Evolutionary conservation across 352 stramenopile genomes (phyloP), one percentile per base, ranked within the genome.

Genomic region (Phytophthora cajani): DNA sequence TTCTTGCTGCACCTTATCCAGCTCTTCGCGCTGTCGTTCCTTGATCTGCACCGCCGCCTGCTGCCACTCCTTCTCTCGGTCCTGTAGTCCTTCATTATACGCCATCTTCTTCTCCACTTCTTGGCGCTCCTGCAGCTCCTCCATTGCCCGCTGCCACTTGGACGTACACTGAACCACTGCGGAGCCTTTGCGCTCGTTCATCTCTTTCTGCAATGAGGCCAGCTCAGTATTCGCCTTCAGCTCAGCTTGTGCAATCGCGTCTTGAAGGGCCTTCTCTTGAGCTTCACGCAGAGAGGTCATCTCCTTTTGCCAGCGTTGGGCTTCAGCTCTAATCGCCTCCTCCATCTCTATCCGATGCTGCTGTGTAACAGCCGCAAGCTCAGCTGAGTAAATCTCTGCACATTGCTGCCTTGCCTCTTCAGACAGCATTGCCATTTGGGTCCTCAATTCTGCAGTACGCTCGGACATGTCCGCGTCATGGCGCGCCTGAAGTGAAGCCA

Each of bases 51-150:
- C 17, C 2, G 87, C 87, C 3, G 87, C 87, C 49, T 89, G 79
- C 58, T 93, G 87, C 87, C 87, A 94, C 47, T 93, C 85, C 10
- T 72, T 80, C 60, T 94, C 87, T 1, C 87, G 85, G 68, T 94
- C 87, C 42, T 84, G 71, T 8, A 86, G n/a, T 0, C 87, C 87
- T 64, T 74, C 79, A 5, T 88, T 79, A 59, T 94, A 94, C 25
- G 75, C 67, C 5, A 78, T 64, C 23, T 82, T 82, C 49, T 87
- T 92, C 23, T 94, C 87, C 5, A 82, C 59, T 17, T 92, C 81
- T 0, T 92, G 59, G 5, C 87, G 77, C 53, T 82, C 80, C 40
- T 93, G 82, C 5, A 92, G 69, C 21, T 93, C 87, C 42, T 91
- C 75, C 51, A 91, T 79, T 4, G 82, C 80, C 32, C 79, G 79